phyloP scores from a whole-genome alignment of 495 filamentous ascomycete species.

The Baudoinia panamericana region DNA sequence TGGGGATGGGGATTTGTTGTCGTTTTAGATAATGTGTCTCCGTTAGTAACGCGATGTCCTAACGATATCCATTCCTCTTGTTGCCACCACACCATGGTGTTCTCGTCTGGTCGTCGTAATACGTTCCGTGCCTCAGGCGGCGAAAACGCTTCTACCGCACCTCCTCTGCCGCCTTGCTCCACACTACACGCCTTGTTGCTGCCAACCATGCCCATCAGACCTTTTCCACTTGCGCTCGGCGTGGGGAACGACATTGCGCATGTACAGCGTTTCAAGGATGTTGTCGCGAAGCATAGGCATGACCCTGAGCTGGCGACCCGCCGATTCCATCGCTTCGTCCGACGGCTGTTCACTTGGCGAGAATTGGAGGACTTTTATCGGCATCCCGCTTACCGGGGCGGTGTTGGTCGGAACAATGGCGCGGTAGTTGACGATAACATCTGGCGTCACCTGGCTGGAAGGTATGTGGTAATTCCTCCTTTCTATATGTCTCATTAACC shows the following conservation, averaged over 20 bases:
- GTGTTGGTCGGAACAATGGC: too few relatives aligned
- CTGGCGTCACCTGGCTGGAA: constrained; percentile 17
- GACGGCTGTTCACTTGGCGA: constrained; percentile 4
- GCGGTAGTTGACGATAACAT: too few relatives aligned
- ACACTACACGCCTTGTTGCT: too few relatives aligned
- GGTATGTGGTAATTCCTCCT: constrained; percentile 11
- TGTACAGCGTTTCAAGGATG: constrained; percentile 32
- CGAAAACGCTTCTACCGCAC: too few relatives aligned
- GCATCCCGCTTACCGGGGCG: background rate
- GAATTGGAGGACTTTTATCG: constrained; percentile 6
- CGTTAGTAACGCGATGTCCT: background rate
- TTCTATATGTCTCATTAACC: too few relatives aligned
- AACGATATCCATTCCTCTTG: background rate
- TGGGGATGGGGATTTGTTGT: constrained; percentile 22
- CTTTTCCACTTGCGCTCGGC: constrained; percentile 36
- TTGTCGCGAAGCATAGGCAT: constrained; percentile 23
- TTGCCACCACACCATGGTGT: background rate
- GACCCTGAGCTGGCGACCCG: background rate
- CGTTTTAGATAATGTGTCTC: constrained; percentile 9
- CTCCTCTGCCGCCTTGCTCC: too few relatives aligned
- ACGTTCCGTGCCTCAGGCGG: too few relatives aligned
- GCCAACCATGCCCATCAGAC: constrained; percentile 25
- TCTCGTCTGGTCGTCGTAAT: too few relatives aligned
- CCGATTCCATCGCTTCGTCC: constrained; percentile 7
- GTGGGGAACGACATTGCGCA: constrained; percentile 48